These are phyloP conservation scores for Podaxis mareebaensis DNA, from an alignment of 768 basidiomycete genomes.

Conservation along the genomic window DNA sequence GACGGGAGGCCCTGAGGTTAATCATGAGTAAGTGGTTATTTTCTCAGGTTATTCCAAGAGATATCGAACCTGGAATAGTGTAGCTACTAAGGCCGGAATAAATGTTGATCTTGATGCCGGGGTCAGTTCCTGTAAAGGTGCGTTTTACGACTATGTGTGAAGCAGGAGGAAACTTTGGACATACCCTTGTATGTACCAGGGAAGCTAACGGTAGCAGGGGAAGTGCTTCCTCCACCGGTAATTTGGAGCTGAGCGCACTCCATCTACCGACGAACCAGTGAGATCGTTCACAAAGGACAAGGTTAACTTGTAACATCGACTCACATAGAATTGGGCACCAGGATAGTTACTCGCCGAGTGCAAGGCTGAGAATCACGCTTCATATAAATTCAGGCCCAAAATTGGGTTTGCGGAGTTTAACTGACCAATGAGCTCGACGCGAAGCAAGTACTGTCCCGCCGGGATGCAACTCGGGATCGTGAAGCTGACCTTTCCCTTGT, in stretches of 20 bases:
- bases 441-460: constrained; percentile 48
- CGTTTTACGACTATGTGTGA: background rate
- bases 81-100: constrained; percentile 15
- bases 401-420: constrained; percentile 6
- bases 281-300: background rate
- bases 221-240: constrained; percentile 42
- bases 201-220: constrained; percentile 47
- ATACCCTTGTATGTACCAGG: constrained; percentile 46
- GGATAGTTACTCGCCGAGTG: constrained; percentile 47
- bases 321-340: constrained; percentile 59
- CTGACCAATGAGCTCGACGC: constrained; percentile 53
- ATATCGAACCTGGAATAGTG: constrained; percentile 26
- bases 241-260: constrained; percentile 48
- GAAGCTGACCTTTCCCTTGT: constrained; percentile 53
- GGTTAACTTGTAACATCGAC: constrained; percentile 20
- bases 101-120: constrained; percentile 20
- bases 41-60: background rate
- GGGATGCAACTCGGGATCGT: constrained; percentile 45
- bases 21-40: background rate
- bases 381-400: background rate
- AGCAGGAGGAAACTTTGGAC: background rate
- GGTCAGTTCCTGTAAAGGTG: constrained; percentile 12
- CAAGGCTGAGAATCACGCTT: constrained; percentile 32
- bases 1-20: constrained; percentile 33
- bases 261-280: constrained; percentile 31